phyloP scores from a whole-genome alignment of 2,329 filamentous ascomycete genomes.

The Hypoxylon sp. region DNA sequence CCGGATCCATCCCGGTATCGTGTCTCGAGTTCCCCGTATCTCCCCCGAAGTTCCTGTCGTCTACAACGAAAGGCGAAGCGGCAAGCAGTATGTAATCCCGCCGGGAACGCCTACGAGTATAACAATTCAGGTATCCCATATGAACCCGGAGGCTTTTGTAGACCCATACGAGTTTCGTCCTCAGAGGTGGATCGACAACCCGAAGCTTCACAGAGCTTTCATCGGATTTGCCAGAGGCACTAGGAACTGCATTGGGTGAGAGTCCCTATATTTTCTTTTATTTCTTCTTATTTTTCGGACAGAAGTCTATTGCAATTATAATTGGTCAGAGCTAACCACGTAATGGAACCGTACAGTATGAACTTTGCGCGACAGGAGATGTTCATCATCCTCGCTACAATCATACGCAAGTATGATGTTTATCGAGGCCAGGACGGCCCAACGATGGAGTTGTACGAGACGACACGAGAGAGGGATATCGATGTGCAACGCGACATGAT shows the following conservation, averaged over 20 bases:
- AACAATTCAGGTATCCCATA: conserved; percentile 26
- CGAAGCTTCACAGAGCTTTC: conserved; percentile 15
- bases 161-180: conserved; percentile 33
- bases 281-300: too few relatives aligned
- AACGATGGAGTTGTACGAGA: conserved; percentile 38
- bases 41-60: conserved; percentile 40
- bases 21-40: conserved; percentile 42
- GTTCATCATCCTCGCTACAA: conserved; percentile 28
- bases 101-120: conserved; percentile 21
- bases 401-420: conserved; percentile 36
- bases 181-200: conserved; percentile 41
- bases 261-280: conserved; percentile 7
- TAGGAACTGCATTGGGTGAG: conserved; percentile 38
- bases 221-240: conserved; percentile 31
- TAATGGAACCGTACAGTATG: too few relatives aligned
- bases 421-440: conserved; percentile 32
- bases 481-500: conserved; percentile 31
- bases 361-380: conserved; percentile 35
- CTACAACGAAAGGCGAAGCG: conserved; percentile 33
- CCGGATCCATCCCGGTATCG: conserved; percentile 50
- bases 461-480: conserved; percentile 33
- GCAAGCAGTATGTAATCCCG: conserved; percentile 24
- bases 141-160: conserved; percentile 30
- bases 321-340: too few relatives aligned
- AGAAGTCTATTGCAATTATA: too few relatives aligned